Percentiles rank a stretch among this genome's conserved stretches.
These are phyloP conservation scores for Discostella pseudostelligera DNA, from an alignment of 108 stramenopile genomes.

Conservation along the genomic window DNA sequence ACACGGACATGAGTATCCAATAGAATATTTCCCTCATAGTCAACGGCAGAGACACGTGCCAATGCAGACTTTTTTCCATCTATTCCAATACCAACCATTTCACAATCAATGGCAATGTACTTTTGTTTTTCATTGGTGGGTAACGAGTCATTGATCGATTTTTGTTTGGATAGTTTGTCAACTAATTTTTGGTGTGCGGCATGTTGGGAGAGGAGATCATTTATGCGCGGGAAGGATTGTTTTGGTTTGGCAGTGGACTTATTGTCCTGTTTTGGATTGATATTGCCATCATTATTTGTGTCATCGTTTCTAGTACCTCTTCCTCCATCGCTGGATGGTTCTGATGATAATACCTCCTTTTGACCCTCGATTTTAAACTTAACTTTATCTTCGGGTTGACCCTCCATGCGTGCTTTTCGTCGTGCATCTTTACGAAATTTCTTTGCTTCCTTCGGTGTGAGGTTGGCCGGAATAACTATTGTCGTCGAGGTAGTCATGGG, in stretches of 20 bases:
- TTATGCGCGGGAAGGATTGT: constrained; percentile 69
- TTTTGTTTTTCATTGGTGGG: constrained; percentile 42
- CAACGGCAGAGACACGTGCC: constrained; percentile 85
- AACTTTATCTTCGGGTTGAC: constrained; percentile 50
- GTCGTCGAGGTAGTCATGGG: constrained; percentile 14
- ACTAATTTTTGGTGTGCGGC: constrained; percentile 43
- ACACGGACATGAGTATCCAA: constrained; percentile 88
- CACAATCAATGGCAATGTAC: constrained; percentile 94
- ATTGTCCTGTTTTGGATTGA: too few species aligned
- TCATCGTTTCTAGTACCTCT: too few species aligned
- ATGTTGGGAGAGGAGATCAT: constrained; percentile 66
- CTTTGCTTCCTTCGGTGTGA: constrained; percentile 63
- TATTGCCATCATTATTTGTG: too few species aligned
- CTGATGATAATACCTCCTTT: constrained; percentile 7
- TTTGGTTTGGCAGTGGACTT: constrained; percentile 23
- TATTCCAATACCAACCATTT: constrained; percentile 96
- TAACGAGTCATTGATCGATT: constrained; percentile 46
- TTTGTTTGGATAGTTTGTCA: constrained; percentile 33
- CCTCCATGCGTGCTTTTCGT: constrained; percentile 55
- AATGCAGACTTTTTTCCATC: constrained; percentile 79
- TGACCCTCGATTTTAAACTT: constrained; percentile 54
- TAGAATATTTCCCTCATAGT: constrained; percentile 74
- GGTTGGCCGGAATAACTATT: constrained; percentile 50
- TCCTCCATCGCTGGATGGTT: not conserved
- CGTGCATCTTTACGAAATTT: constrained; percentile 87